Conservation (phyloP, 1,139 yeast species). For the Taphrina communis region DNA sequence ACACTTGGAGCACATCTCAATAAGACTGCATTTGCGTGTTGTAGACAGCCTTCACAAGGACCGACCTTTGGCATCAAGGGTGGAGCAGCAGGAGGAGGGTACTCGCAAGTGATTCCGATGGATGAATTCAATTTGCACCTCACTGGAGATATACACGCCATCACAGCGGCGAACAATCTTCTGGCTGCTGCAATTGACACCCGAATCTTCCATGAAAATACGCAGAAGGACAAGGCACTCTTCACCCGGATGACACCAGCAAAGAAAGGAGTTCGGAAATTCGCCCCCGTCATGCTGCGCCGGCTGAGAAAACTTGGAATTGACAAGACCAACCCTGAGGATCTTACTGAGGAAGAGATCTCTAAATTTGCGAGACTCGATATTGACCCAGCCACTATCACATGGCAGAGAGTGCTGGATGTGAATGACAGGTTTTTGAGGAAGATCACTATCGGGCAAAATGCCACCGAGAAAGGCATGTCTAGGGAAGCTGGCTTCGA, state of each 20-base stretch:
- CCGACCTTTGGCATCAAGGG: slow-evolving; percentile 91
- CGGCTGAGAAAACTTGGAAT: slow-evolving; percentile 83
- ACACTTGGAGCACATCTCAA: slow-evolving; percentile 92
- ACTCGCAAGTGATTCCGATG: slow-evolving; percentile 98
- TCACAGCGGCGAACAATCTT: slow-evolving; percentile 91
- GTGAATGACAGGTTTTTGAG: slow-evolving; percentile 92
- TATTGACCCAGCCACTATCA: slow-evolving; percentile 90
- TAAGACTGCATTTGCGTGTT: slow-evolving; percentile 89
- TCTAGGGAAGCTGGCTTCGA: slow-evolving; percentile 92
- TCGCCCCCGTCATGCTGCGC: slow-evolving; percentile 77
- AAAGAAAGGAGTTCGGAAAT: slow-evolving; percentile 79
- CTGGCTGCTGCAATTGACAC: slow-evolving; percentile 98
- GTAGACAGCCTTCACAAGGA: slow-evolving; percentile 98
- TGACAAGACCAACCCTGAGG: slow-evolving; percentile 78
- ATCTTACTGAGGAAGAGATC: slow-evolving; percentile 79
- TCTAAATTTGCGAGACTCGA: slow-evolving; percentile 80
- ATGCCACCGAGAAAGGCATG: slow-evolving; percentile 91
- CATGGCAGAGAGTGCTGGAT: slow-evolving; percentile 97
- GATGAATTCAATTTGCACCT: slow-evolving; percentile 98
- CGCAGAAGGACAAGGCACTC: slow-evolving; percentile 88
- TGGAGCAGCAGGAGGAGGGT: slow-evolving; percentile 99
- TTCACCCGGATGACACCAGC: slow-evolving; percentile 87
- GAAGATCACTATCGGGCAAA: slow-evolving; percentile 90
- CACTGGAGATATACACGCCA: slow-evolving; percentile 98
- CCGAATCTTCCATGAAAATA: slow-evolving; percentile 92